A percentile compares a stretch with the other conserved stretches of the same genome.
Conservation (phyloP, 1,284 basidiomycete genomes). For the Lentinula novae-zelandiae region DNA sequence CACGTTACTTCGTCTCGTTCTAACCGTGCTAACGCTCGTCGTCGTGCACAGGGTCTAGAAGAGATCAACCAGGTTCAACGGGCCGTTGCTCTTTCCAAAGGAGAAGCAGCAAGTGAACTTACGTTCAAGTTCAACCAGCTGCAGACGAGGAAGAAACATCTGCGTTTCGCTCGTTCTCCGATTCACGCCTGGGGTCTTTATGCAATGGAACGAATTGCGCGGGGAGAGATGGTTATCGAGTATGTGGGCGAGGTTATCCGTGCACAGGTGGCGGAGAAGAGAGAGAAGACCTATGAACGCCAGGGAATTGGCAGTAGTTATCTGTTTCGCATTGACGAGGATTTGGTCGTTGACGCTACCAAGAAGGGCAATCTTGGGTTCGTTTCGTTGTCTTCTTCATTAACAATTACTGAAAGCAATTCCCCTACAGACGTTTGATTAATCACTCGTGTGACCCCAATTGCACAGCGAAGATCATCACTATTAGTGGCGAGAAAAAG, state of each 20-base stretch:
- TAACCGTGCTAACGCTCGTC: slow-evolving; percentile 92
- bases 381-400: slow-evolving; percentile 29
- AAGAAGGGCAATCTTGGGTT: slow-evolving; percentile 98
- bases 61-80: slow-evolving; percentile 85
- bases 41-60: slow-evolving; percentile 91
- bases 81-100: slow-evolving; percentile 71
- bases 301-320: slow-evolving; percentile 96
- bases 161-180: slow-evolving; percentile 92
- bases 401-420: slow-evolving; percentile 16
- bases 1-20: slow-evolving; percentile 81
- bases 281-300: slow-evolving; percentile 95
- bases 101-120: slow-evolving; percentile 59
- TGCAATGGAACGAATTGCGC: slow-evolving; percentile 90
- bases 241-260: slow-evolving; percentile 98
- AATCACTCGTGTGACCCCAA: slow-evolving; percentile 98
- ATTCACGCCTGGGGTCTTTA: slow-evolving; percentile 99
- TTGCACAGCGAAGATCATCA: slow-evolving; percentile 98
- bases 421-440: slow-evolving; percentile 71
- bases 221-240: slow-evolving; percentile 99
- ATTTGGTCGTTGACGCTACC: slow-evolving; percentile 94
- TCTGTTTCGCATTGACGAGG: slow-evolving; percentile 90
- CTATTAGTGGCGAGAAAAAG: slow-evolving; percentile 97
- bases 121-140: slow-evolving; percentile 97
- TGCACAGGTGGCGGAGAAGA: slow-evolving; percentile 93
- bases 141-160: slow-evolving; percentile 95